Evolutionary conservation across 192 early-diverging fungal genomes (phyloP).

Genomic region (Rhizophagus clarus): DNA sequence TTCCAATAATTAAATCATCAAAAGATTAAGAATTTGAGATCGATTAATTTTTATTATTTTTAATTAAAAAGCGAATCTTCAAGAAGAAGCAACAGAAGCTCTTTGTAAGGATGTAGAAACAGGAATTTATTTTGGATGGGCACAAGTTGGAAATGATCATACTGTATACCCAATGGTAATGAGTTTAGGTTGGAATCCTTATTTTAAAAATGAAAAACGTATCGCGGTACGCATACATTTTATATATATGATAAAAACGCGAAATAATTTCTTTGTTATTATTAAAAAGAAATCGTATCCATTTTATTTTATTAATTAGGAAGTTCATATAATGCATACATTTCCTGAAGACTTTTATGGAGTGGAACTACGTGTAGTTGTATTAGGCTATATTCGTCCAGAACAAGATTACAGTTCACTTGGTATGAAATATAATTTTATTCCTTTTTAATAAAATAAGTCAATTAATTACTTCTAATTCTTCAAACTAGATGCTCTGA

Average conservation of each 20-base stretch:
- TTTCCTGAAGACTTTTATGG: conserved; percentile 94
- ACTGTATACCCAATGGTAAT: conserved; percentile 95
- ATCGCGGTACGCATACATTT: conserved; percentile 67
- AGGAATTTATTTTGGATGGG: conserved; percentile 98
- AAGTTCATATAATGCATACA: conserved; percentile 94
- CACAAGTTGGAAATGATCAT: conserved; percentile 54
- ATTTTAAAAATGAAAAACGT: conserved; percentile 94
- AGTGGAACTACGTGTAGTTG: conserved; percentile 75
- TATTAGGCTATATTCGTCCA: conserved; percentile 85
- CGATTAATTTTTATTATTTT: neutral
- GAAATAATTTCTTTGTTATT: conserved; percentile 3
- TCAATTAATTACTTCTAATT: neutral
- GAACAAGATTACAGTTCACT: conserved; percentile 88
- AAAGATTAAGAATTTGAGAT: neutral
- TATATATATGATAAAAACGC: neutral
- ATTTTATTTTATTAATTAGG: conserved; percentile 47
- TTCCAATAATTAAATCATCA: neutral
- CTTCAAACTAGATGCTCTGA: conserved; percentile 71
- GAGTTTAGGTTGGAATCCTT: conserved; percentile 99
- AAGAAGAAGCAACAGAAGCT: conserved; percentile 69
- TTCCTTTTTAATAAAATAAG: neutral
- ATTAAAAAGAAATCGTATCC: neutral
- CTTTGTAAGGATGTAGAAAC: conserved; percentile 67
- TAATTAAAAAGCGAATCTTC: conserved; percentile 78
- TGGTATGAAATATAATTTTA: conserved; percentile 52